Conservation (phyloP, 1,139 yeast species). For the Pichia sp. region DNA sequence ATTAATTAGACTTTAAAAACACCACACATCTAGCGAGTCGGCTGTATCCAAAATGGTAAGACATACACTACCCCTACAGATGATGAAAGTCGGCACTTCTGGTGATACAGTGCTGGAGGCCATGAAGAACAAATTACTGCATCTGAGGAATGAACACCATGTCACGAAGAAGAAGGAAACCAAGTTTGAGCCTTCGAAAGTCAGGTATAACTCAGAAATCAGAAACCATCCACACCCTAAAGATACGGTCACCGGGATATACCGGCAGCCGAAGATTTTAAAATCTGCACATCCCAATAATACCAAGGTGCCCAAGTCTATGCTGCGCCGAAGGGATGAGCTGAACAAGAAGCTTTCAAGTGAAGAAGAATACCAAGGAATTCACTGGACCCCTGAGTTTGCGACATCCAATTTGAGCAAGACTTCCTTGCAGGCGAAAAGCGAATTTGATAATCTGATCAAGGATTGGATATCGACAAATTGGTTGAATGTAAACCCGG, state of each 20-base stretch:
- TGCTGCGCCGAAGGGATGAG: slow-evolving; percentile 3
- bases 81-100: not conserved
- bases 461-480: slow-evolving; percentile 27
- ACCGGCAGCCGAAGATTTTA: slow-evolving; percentile 3
- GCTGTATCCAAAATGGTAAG: not conserved
- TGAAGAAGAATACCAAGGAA: not conserved
- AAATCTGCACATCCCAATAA: not conserved
- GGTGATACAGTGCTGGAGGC: not conserved
- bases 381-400: slow-evolving; percentile 11
- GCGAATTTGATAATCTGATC: slow-evolving; percentile 23
- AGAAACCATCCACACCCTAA: slow-evolving; percentile 5
- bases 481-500: slow-evolving; percentile 20
- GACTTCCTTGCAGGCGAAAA: slow-evolving; percentile 19
- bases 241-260: slow-evolving; percentile 8
- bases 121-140: slow-evolving; percentile 7
- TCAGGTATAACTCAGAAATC: slow-evolving; percentile 7
- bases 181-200: not conserved
- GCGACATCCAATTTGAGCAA: slow-evolving; percentile 11
- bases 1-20: too few relatives aligned
- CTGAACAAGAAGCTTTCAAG: not conserved
- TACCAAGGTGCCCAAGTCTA: slow-evolving; percentile 9
- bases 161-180: not conserved
- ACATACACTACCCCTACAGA: not conserved
- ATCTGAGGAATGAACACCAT: not conserved
- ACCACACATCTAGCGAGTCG: not conserved